Evolutionary conservation across 2,329 filamentous ascomycete species (phyloP), one percentile per base, ranked within the genome.

Genomic region (Pleurostoma richardsiae): DNA sequence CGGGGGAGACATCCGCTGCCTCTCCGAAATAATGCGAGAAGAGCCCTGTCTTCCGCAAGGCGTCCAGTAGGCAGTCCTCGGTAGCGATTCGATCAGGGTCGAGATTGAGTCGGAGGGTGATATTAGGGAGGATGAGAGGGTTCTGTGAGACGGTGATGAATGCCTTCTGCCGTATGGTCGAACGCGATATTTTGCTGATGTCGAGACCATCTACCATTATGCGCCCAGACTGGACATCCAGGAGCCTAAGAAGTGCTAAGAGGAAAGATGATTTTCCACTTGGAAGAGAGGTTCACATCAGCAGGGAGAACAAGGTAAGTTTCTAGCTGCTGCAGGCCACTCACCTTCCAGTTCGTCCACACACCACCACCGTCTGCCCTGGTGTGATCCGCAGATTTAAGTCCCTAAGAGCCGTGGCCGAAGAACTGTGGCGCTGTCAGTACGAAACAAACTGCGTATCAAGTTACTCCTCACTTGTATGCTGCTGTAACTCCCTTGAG

Each of bases 261-360:
- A 78, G 62, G 0, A 79, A 58, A 1, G 65, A 66, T 40, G 62
- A 68, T 46, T 73, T 73, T 1, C 70, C 70, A 45, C 68, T 70
- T 41, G 38, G 31, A 29, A 26, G 40, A 26, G 42, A 19, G 3
- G 28, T 41, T 29, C 29, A 36, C n/a, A 45, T 41, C 4, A 26
- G 10, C 5, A 40, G 29, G 30, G 6, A 2, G 5, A 19, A 19
- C 19, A 29, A 26, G 40, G 19, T 42, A 19, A 3, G 28, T 41
- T 28, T 30, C 36, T 26, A 45, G 38, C 4, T 11, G 10, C 4
- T 39, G 29, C 27, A 6, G 2, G 5, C 11, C 26, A 1, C 60
- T 56, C 56, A 67, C 69, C 68, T 72, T 49, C 73, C 77, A 28
- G 72, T 82, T 3, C 77, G 67, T 1, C 79, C 79, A 40, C 73